Evolutionary conservation across 179 eudicot species (phyloP), one percentile per base, ranked within the genome.

Genomic region (Vitellaria paradoxa): DNA sequence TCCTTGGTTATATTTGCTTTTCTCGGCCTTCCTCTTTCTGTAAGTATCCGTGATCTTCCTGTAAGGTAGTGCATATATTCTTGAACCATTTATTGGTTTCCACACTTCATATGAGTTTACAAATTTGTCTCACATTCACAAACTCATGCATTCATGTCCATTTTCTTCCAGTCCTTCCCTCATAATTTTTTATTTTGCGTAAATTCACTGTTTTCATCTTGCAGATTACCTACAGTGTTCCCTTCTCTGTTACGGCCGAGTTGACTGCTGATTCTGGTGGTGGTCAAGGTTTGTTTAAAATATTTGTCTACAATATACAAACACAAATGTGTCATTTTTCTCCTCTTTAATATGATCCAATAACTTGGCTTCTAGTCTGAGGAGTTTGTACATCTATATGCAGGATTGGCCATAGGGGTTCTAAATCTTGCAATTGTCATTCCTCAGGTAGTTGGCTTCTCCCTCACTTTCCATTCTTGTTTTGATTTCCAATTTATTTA

Each of bases 231-330:
- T 12, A 7, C 12, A 7, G 55, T 50, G 9, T 50, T 7, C 12
- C 11, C 55, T 12, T 50, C 55, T 50, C 55, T 50, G 55, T 50
- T 76, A 95, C 97, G 21, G 97, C 98, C 1, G 93, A 89, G 72
- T 83, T 93, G 82, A 93, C 99, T 73, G 99, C 99, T n/a, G 97
- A 95, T 82, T 82, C 97, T 66, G 99, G 98, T 73, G 99, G 99
- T 74, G 98, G 99, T 81, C 97, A 93, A 91, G 97, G 98, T 95
- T 79, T 86, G 84, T 82, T 55, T 68, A 61, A 47, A 55, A 46
- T 10, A 68, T 24, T 67, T 26, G 1, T 42, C 37, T 30, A 30
- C 37, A 30, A 30, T 30, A 30, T 30, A 2, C 37, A 30, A 30
- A 30, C 37, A 30, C 37, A 30, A 30, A 30, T 30, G 37, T 30